These are phyloP conservation scores for Xylaria sp. DNA, from an alignment of 2,329 filamentous ascomycete genomes.

Conservation along the genomic window DNA sequence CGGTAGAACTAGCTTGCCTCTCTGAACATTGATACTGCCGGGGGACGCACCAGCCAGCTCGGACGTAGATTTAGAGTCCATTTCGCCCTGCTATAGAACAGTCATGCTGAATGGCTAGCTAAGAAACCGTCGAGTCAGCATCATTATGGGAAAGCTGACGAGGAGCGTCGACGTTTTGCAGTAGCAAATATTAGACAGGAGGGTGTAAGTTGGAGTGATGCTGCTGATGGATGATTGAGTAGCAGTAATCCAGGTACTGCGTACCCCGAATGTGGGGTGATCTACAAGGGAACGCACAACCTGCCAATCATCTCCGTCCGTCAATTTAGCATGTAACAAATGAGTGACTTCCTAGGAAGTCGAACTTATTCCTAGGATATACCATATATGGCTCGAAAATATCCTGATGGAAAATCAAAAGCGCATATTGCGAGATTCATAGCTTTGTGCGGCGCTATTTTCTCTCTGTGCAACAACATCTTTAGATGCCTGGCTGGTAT, in stretches of 20 bases:
- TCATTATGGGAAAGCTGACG: slow-evolving; percentile 16
- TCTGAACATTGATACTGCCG: slow-evolving; percentile 43
- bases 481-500: too few species aligned
- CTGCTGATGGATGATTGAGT: background rate
- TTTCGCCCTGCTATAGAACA: slow-evolving; percentile 37
- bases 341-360: background rate
- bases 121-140: slow-evolving; percentile 16
- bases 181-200: slow-evolving; percentile 7
- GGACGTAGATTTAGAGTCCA: slow-evolving; percentile 47
- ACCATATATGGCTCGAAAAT: too few species aligned
- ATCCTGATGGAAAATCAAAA: background rate
- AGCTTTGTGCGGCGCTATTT: too few species aligned
- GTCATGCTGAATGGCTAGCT: slow-evolving; percentile 34
- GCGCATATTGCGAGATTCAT: background rate
- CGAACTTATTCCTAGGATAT: background rate
- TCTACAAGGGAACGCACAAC: background rate
- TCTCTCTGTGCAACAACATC: too few species aligned
- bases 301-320: background rate
- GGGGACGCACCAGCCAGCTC: slow-evolving; percentile 46
- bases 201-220: slow-evolving; percentile 14
- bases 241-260: slow-evolving; percentile 1
- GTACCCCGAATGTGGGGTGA: slow-evolving; percentile 17
- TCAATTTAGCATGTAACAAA: too few species aligned
- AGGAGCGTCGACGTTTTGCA: background rate
- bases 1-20: slow-evolving; percentile 72